These are phyloP conservation scores for Trametes punicea DNA, from an alignment of 768 basidiomycete genomes.

Conservation along the genomic window DNA sequence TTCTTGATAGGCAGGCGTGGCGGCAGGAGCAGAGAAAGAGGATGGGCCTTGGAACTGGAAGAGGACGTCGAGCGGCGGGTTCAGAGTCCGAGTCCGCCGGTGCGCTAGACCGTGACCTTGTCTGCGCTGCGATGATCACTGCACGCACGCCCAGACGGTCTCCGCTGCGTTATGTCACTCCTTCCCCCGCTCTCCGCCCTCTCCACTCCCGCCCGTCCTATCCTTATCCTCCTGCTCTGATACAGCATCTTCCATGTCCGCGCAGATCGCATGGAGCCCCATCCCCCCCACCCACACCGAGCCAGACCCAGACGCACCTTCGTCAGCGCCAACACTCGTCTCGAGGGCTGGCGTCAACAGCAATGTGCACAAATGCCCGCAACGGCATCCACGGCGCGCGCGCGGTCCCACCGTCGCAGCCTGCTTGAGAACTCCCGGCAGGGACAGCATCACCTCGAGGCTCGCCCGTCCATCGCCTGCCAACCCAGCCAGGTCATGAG, in stretches of 20 bases:
- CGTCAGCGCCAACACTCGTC: background rate
- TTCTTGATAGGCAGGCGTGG: background rate
- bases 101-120: background rate
- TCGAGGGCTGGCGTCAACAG: background rate
- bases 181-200: background rate
- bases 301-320: background rate
- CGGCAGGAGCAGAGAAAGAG: background rate
- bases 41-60: background rate
- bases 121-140: background rate
- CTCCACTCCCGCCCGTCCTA: background rate
- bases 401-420: background rate
- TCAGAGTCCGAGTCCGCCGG: constrained; percentile 2
- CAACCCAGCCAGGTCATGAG: constrained; percentile 6
- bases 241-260: background rate
- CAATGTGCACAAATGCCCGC: background rate
- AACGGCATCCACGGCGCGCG: background rate
- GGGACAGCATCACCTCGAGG: background rate
- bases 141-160: background rate
- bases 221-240: background rate
- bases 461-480: constrained; percentile 8
- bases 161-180: constrained; percentile 5
- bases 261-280: background rate
- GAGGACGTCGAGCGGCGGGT: background rate
- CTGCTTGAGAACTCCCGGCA: constrained; percentile 5
- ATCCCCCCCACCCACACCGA: background rate